Base-by-base conservation (phyloP, 805 yeast genomes). In the Metschnikowia borealis region DNA sequence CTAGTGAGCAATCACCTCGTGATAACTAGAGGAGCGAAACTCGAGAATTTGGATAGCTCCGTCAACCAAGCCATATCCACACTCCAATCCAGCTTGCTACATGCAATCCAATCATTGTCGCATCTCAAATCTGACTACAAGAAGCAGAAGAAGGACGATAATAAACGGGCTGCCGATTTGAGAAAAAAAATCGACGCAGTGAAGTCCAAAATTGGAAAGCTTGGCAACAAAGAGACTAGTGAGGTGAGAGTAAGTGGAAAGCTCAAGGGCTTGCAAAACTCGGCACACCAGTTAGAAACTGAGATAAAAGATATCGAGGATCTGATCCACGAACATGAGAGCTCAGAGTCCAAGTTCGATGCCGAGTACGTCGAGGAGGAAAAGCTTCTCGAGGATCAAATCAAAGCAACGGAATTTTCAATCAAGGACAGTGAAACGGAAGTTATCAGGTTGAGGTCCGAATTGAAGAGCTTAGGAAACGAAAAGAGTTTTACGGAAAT, bases 221-320 rank as follows among this genome's bases (percentile, higher is more conserved):
- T 63, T 43, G 60, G 61, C 13, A 56, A 52, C 38, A 61, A 58
- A 35, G 59, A 60, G 23, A 44, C 50, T 14, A 64, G 58, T 49
- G 75, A 73, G 38, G 63, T 59, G 23, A 57, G 73, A 44, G 54
- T 62, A 0, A 61, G 66, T 50, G 71, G 75, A 3, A 73, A 71
- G 48, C 55, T 73, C 34, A 70, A 68, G 52, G 74, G 76, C 6
- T 63, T 73, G 41, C 65, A 72, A 51, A 74, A 72, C 48, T 62
- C 71, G 0, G 73, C 71, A 4, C 57, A 59, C 14, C 77, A 73
- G 55, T 58, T 71, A 43, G 75, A 73, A 51, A 49, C 51, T 26
- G 78, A 73, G 36, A 66, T 72, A 17, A 54, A 54, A 14, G 59
- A 54, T 7, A 57, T 69, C 40, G 57, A 60, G 21, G 45, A 46